These are phyloP conservation scores for Rutstroemia sp. DNA, from an alignment of 2,329 filamentous ascomycete species.

Conservation along the genomic window DNA sequence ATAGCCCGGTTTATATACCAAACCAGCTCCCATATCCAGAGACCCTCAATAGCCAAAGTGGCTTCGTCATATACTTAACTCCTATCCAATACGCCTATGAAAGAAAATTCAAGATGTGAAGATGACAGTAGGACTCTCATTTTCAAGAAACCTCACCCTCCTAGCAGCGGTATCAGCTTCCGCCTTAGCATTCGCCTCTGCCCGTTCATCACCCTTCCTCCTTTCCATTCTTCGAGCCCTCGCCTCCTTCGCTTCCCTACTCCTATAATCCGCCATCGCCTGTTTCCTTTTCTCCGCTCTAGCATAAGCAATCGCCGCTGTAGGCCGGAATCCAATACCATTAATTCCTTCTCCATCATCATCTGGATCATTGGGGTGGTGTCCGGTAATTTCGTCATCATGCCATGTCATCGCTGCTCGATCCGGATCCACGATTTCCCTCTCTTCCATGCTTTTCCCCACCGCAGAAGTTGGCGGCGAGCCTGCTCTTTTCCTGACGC, in stretches of 20 bases:
- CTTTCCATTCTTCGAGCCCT: slow-evolving; percentile 47
- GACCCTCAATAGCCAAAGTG: background rate
- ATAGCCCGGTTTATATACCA: background rate
- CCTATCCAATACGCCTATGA: background rate
- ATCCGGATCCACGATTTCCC: slow-evolving; percentile 20
- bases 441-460: slow-evolving; percentile 8
- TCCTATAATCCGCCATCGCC: slow-evolving; percentile 56
- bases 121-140: slow-evolving; percentile 13
- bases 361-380: slow-evolving; percentile 56
- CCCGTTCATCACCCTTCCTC: slow-evolving; percentile 31
- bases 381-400: slow-evolving; percentile 60
- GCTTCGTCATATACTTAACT: background rate
- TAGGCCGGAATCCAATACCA: slow-evolving; percentile 60
- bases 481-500: slow-evolving; percentile 20
- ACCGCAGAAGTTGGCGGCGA: slow-evolving; percentile 19
- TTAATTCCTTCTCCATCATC: slow-evolving; percentile 62
- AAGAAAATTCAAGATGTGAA: slow-evolving; percentile 10
- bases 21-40: too few species aligned
- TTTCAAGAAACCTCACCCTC: slow-evolving; percentile 26
- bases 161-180: slow-evolving; percentile 10
- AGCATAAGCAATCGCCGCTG: slow-evolving; percentile 50
- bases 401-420: slow-evolving; percentile 58
- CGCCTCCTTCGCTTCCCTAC: slow-evolving; percentile 54
- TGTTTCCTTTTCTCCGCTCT: slow-evolving; percentile 49
- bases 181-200: background rate